phyloP scores from a whole-genome alignment of 2,329 filamentous ascomycete species.

The Neonectria punicea region DNA sequence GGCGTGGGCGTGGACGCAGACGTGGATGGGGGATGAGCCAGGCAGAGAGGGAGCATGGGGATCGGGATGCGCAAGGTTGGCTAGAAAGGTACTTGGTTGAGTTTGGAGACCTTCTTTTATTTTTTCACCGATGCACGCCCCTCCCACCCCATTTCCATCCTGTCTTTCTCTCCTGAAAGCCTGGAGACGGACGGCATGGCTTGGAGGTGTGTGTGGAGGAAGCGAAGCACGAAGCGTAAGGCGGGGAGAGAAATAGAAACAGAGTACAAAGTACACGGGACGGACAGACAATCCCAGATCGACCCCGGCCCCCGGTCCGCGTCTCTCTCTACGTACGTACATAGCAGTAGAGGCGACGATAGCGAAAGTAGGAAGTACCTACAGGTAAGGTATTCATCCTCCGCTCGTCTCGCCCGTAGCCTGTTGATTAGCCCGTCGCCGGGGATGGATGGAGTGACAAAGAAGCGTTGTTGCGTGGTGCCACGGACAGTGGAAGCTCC shows the following conservation, averaged over 20 bases:
- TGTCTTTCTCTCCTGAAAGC: constrained; percentile 16
- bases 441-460: constrained; percentile 29
- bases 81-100: constrained; percentile 9
- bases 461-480: constrained; percentile 31
- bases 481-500: constrained; percentile 34
- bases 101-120: constrained; percentile 5
- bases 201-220: constrained; percentile 18
- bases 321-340: neutral
- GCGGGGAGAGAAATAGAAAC: constrained; percentile 14
- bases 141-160: constrained; percentile 17
- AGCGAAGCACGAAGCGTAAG: neutral
- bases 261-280: neutral
- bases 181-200: constrained; percentile 5
- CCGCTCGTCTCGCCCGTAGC: constrained; percentile 28
- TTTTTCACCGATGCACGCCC: constrained; percentile 16
- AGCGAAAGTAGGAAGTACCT: no score
- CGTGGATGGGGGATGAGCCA: constrained; percentile 17
- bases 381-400: constrained; percentile 7
- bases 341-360: no score
- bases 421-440: constrained; percentile 13
- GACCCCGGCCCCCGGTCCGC: constrained; percentile 9
- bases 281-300: constrained; percentile 16
- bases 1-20: constrained; percentile 10
- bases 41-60: constrained; percentile 14
- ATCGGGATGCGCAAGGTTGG: constrained; percentile 12